Conservation (phyloP, 306 rosid species). For the Castanopsis chinensis region DNA sequence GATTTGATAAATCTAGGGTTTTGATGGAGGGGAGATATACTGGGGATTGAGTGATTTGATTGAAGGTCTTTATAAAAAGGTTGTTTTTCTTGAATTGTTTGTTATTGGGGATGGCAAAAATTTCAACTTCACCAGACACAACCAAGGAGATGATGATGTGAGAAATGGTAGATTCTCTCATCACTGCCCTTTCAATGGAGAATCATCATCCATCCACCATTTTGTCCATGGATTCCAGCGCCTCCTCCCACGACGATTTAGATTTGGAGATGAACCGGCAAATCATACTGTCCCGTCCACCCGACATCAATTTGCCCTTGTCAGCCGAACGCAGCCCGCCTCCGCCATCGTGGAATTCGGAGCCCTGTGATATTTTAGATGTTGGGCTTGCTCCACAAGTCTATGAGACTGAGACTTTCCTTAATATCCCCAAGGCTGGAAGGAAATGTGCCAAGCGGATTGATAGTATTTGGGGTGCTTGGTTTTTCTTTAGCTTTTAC, state of each 20-base stretch:
- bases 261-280: slow-evolving; percentile 86
- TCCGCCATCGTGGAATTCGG: slow-evolving; percentile 65
- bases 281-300: slow-evolving; percentile 70
- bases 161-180: slow-evolving; percentile 69
- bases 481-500: slow-evolving; percentile 94
- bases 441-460: slow-evolving; percentile 74
- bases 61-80: slow-evolving; percentile 54
- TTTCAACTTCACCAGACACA: slow-evolving; percentile 51
- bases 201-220: slow-evolving; percentile 85
- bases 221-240: slow-evolving; percentile 91
- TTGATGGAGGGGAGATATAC: slow-evolving; percentile 99
- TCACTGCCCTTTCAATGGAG: slow-evolving; percentile 77
- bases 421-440: slow-evolving; percentile 62
- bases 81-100: slow-evolving; percentile 55
- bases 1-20: slow-evolving; percentile 80
- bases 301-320: slow-evolving; percentile 79
- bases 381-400: slow-evolving; percentile 82
- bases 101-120: slow-evolving; percentile 45
- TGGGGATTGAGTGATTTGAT: slow-evolving; percentile 84
- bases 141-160: slow-evolving; percentile 48
- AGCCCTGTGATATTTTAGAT: slow-evolving; percentile 70
- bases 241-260: slow-evolving; percentile 86
- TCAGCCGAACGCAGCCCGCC: slow-evolving; percentile 85
- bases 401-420: slow-evolving; percentile 69
- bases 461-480: slow-evolving; percentile 97